Evolutionary conservation across 257 asterid genomes (phyloP).

Genomic region (Scutellaria baicalensis): DNA sequence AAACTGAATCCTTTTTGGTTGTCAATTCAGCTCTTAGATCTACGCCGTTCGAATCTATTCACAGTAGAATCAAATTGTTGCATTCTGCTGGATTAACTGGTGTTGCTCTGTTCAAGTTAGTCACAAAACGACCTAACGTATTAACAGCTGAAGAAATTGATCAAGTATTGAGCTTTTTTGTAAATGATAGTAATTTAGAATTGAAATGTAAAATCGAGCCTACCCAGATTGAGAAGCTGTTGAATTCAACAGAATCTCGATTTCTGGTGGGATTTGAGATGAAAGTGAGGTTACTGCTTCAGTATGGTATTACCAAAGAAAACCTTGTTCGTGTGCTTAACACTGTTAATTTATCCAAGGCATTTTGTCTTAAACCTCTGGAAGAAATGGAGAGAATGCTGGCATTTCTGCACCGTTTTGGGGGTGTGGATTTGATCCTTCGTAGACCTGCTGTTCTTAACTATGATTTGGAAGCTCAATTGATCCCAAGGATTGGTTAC

Average conservation of each 20-base stretch:
- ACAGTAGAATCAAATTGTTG: constrained; percentile 34
- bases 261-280: constrained; percentile 53
- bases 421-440: constrained; percentile 60
- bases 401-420: constrained; percentile 52
- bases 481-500: constrained; percentile 66
- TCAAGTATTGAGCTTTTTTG: constrained; percentile 28
- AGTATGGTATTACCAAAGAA: constrained; percentile 50
- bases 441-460: constrained; percentile 70
- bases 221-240: constrained; percentile 49
- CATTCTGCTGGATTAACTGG: constrained; percentile 50
- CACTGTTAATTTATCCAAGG: constrained; percentile 52
- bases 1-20: constrained; percentile 47
- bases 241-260: constrained; percentile 37
- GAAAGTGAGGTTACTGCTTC: constrained; percentile 49
- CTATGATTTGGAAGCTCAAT: constrained; percentile 58
- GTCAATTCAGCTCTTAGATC: constrained; percentile 32
- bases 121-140: constrained; percentile 50
- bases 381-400: constrained; percentile 61
- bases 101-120: constrained; percentile 44
- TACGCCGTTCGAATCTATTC: constrained; percentile 42
- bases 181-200: constrained; percentile 23
- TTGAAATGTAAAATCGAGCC: constrained; percentile 48
- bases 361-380: constrained; percentile 51
- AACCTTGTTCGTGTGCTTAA: constrained; percentile 65
- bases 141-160: constrained; percentile 52